Base-by-base conservation (phyloP, 352 stramenopile genomes). In the Globisporangium takayamanum region DNA sequence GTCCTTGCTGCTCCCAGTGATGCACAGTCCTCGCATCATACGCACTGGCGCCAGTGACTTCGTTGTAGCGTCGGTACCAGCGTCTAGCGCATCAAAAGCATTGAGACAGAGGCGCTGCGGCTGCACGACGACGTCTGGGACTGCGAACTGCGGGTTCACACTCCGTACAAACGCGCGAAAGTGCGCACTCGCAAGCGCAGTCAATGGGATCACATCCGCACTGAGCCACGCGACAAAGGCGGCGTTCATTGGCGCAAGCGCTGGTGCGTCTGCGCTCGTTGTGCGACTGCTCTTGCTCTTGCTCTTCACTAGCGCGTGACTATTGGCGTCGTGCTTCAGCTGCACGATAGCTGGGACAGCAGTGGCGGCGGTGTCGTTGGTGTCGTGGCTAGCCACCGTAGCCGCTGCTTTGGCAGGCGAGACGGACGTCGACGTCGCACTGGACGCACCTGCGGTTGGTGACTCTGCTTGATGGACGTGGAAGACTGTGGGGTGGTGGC, bases 21-120 rank as follows among this genome's bases (percentile, higher is more conserved):
- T 62, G 67, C 73, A 87, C 42, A 85, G 56, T 20, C 66, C 76
- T 16, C 53, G 80, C 76, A 88, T 88, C 48, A 70, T 57, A 22
- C 59, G 56, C 33, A 39, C 33, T 39, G 33, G 33, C 8, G 8
- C 6, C 4, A 12, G 33, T 39, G 33, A 12, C 33, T 8, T 51
- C 41, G 57, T 28, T 11, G 30, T 47, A 15, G 8, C 22, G 59
- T 11, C 12, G 14, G 11, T 3, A 10, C 25, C 22, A 11, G 33
- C 33, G 33, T 12, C 33, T 12, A 12, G 33, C 5, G 10, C 6
- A 10, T 12, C 33, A 0, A 12, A 0, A 0, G 33, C 33, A 12
- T 39, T 1, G 33, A 10, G 33, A 39, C 33, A 39, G 33, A 39
- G 33, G 33, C 33, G 25, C 5, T 42, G 52, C 44, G 44, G 72